phyloP scores from a whole-genome alignment of 202 grass and related monocot species.

The Bolboschoenoplectus hybrid region DNA sequence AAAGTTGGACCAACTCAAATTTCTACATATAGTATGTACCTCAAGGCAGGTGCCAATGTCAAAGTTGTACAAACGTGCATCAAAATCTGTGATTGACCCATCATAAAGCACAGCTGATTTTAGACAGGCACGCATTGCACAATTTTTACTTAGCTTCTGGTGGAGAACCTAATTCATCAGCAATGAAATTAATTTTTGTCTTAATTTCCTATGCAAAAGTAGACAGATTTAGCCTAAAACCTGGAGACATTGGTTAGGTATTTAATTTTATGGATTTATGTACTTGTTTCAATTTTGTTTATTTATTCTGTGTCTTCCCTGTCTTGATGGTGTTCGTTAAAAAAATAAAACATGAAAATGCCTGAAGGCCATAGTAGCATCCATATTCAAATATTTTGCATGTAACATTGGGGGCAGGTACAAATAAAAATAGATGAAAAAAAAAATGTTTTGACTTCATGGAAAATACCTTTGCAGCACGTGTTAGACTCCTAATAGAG shows the following conservation, averaged over 20 bases:
- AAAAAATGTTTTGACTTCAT: neutral
- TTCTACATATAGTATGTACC: conserved; percentile 44
- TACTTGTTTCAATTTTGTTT: neutral
- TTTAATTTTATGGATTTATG: conserved; percentile 11
- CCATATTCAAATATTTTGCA: neutral
- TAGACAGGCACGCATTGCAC: conserved; percentile 44
- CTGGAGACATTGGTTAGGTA: neutral
- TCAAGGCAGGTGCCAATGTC: conserved; percentile 92
- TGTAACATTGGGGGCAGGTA: neutral
- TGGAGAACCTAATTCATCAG: conserved; percentile 60
- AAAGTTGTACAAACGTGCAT: conserved; percentile 74
- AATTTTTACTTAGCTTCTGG: conserved; percentile 73
- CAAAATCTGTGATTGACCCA: conserved; percentile 83
- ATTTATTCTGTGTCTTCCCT: neutral
- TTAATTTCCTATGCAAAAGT: conserved; percentile 12
- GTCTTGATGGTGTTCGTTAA: conserved; percentile 16
- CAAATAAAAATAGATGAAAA: no score
- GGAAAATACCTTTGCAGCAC: conserved; percentile 65
- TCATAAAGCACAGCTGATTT: conserved; percentile 64
- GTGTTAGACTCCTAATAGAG: conserved; percentile 57
- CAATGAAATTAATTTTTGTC: neutral
- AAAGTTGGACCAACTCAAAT: neutral
- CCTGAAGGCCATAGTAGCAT: neutral
- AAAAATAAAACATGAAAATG: conserved; percentile 32
- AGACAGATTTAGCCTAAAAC: neutral